Evolutionary conservation across 2,329 filamentous ascomycete species (phyloP).

Genomic region (Pseudodiploospora longispora): DNA sequence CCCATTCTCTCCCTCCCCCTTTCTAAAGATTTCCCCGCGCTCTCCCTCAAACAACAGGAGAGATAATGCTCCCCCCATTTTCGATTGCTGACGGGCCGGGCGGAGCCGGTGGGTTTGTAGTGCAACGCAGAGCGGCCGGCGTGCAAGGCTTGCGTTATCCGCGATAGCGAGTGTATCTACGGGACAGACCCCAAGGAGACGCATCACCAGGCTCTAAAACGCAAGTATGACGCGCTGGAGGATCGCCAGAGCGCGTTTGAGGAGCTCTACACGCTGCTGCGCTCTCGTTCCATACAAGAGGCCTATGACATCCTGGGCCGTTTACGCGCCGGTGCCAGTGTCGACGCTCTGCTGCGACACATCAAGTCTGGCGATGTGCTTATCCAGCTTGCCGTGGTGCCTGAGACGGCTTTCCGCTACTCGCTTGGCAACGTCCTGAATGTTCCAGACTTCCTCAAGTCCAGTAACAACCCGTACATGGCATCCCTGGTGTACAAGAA

Average conservation of each 20-base stretch:
- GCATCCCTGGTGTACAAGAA: constrained; percentile 14
- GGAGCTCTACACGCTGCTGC: constrained; percentile 3
- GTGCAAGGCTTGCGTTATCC: not conserved
- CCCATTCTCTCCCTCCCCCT: too few species aligned
- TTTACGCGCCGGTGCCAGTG: constrained; percentile 12
- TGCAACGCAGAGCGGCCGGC: constrained; percentile 3
- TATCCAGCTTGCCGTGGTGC: constrained; percentile 23
- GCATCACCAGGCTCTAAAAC: constrained; percentile 2
- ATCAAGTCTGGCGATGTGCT: constrained; percentile 26
- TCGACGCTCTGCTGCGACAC: constrained; percentile 21
- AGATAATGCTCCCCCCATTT: too few species aligned
- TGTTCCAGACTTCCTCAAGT: constrained; percentile 19
- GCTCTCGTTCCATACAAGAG: constrained; percentile 1
- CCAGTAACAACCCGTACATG: constrained; percentile 14
- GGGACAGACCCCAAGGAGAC: constrained; percentile 2
- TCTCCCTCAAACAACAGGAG: too few species aligned
- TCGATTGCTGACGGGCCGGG: too few species aligned
- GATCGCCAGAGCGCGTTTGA: not conserved
- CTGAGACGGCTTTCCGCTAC: constrained; percentile 26
- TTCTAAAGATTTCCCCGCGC: too few species aligned
- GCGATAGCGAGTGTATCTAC: constrained; percentile 1
- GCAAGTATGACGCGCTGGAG: constrained; percentile 5
- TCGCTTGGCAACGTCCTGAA: constrained; percentile 24
- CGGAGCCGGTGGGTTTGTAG: not conserved
- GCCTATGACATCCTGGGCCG: constrained; percentile 1